Conservation (phyloP, 179 eudicot genomes). For the Patellifolia procumbens region DNA sequence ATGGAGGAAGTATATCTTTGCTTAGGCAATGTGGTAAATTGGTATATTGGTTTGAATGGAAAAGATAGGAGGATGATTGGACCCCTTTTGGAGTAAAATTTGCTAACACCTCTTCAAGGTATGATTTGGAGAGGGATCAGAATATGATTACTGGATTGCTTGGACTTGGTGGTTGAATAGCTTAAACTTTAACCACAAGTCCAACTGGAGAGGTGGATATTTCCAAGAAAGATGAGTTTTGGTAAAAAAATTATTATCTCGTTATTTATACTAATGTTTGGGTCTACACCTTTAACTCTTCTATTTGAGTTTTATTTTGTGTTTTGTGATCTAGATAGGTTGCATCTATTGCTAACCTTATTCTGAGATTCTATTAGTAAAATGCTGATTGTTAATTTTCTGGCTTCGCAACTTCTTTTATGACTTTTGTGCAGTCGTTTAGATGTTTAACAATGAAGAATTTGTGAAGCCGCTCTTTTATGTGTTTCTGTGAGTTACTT, state of each 20-base stretch:
- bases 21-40: not conserved
- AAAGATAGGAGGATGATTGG: not conserved
- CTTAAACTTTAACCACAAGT: not conserved
- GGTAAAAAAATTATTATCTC: not conserved
- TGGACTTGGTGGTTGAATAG: not conserved
- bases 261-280: not conserved
- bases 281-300: not conserved
- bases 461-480: not conserved
- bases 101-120: not conserved
- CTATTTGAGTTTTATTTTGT: not conserved
- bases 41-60: slow-evolving; percentile 6
- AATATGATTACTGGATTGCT: not conserved
- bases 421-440: not conserved
- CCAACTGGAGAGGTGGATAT: not conserved
- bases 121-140: not conserved
- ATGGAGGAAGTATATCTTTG: not conserved
- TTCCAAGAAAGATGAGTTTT: not conserved
- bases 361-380: not conserved
- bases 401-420: not conserved
- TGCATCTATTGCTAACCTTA: not conserved
- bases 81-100: not conserved
- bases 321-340: not conserved
- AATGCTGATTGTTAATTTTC: too few relatives aligned
- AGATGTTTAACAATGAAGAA: not conserved
- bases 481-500: not conserved